phyloP scores from a whole-genome alignment of 345 rosid genomes.

The Pugionium dolabratum region DNA sequence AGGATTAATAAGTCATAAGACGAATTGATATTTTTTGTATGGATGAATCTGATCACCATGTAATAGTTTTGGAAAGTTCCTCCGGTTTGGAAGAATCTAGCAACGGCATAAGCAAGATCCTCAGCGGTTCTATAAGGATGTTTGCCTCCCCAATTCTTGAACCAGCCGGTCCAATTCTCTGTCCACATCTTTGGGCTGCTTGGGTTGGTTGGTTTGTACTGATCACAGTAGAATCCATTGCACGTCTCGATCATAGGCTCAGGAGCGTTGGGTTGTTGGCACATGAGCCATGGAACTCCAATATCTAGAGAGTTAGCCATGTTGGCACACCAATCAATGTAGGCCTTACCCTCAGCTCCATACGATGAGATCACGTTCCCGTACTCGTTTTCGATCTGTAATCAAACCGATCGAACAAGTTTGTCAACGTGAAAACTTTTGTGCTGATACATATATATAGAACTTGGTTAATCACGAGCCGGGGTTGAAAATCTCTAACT shows the following conservation, averaged over 20 bases:
- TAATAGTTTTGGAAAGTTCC: constrained; percentile 66
- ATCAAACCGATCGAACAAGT: neutral
- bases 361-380: constrained; percentile 58
- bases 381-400: constrained; percentile 79
- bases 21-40: neutral
- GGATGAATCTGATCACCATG: constrained; percentile 47
- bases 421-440: no score
- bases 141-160: constrained; percentile 57
- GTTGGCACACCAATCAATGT: constrained; percentile 66
- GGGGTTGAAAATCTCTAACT: no score
- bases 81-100: constrained; percentile 55
- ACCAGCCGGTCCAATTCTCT: constrained; percentile 81
- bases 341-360: constrained; percentile 59
- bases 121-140: constrained; percentile 61
- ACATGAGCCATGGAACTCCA: constrained; percentile 88
- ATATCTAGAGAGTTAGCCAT: constrained; percentile 63
- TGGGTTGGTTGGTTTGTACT: constrained; percentile 41
- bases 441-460: no score
- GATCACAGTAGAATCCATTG: constrained; percentile 61
- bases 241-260: constrained; percentile 54
- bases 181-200: constrained; percentile 65
- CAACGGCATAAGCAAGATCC: constrained; percentile 61
- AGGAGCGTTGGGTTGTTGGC: constrained; percentile 70
- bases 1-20: no score
- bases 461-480: no score